Conservation (phyloP, 2,329 filamentous ascomycete species). For the Colletotrichum falcatum region DNA sequence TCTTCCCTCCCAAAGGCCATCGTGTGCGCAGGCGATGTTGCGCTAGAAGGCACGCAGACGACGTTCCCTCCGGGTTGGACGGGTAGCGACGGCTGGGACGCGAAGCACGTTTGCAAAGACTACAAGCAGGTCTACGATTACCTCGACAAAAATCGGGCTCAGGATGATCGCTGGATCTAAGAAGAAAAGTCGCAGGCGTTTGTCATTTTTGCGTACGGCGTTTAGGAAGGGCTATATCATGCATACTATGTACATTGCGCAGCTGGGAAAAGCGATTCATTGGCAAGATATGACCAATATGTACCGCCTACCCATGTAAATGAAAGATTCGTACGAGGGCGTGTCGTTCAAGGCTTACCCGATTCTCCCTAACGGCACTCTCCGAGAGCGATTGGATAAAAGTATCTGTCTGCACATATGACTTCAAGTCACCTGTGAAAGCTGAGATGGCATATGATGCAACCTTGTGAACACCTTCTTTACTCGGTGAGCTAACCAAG, state of each 20-base stretch:
- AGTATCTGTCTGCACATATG: background rate
- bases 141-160: slow-evolving; percentile 50
- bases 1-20: slow-evolving; percentile 44
- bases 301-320: background rate
- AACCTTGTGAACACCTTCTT: no score
- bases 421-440: background rate
- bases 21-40: slow-evolving; percentile 50
- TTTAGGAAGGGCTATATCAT: background rate
- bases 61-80: slow-evolving; percentile 52
- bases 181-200: slow-evolving; percentile 23
- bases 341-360: background rate
- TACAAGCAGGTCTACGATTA: slow-evolving; percentile 51
- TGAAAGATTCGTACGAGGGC: background rate
- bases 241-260: background rate
- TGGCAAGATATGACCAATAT: background rate
- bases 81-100: slow-evolving; percentile 58
- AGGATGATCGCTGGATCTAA: slow-evolving; percentile 54
- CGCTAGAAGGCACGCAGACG: slow-evolving; percentile 54
- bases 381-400: no score
- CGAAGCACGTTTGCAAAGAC: slow-evolving; percentile 57
- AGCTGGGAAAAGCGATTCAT: background rate
- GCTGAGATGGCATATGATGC: background rate
- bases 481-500: no score
- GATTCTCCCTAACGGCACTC: no score
- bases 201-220: background rate